phyloP scores from a whole-genome alignment of 345 rosid species.

The Acer campestre region DNA sequence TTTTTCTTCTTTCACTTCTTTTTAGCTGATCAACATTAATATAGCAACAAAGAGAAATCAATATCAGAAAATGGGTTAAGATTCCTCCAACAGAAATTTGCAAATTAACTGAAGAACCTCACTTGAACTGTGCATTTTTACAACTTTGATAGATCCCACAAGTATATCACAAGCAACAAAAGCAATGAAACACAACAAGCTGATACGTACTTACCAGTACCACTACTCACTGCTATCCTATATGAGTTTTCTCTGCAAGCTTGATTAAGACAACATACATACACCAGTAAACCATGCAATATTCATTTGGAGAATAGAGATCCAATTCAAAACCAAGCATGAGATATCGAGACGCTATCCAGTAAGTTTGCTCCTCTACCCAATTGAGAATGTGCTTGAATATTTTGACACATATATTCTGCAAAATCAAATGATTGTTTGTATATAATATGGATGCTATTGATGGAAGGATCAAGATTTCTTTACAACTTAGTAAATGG shows the following conservation, averaged over 20 bases:
- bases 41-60: conserved; percentile 15
- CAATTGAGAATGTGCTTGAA: conserved; percentile 70
- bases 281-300: conserved; percentile 98
- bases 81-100: not conserved
- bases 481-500: not conserved
- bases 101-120: not conserved
- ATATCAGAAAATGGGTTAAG: not conserved
- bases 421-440: conserved; percentile 36
- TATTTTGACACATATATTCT: conserved; percentile 54
- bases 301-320: conserved; percentile 82
- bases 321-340: conserved; percentile 91
- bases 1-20: conserved; percentile 75
- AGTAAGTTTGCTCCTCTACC: conserved; percentile 93
- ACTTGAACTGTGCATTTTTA: not conserved
- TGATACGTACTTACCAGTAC: conserved; percentile 36
- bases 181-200: conserved; percentile 9
- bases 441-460: conserved; percentile 2
- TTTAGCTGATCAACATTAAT: conserved; percentile 57
- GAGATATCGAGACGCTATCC: conserved; percentile 93
- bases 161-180: conserved; percentile 11
- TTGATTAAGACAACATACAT: conserved; percentile 65
- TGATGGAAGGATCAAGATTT: not conserved
- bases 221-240: conserved; percentile 47
- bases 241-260: conserved; percentile 82
- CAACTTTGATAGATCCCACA: not conserved